A percentile compares a stretch with the other conserved stretches of the same genome.
phyloP scores from a whole-genome alignment of 148 eudicot species.

The Fagopyrum esculentum region DNA sequence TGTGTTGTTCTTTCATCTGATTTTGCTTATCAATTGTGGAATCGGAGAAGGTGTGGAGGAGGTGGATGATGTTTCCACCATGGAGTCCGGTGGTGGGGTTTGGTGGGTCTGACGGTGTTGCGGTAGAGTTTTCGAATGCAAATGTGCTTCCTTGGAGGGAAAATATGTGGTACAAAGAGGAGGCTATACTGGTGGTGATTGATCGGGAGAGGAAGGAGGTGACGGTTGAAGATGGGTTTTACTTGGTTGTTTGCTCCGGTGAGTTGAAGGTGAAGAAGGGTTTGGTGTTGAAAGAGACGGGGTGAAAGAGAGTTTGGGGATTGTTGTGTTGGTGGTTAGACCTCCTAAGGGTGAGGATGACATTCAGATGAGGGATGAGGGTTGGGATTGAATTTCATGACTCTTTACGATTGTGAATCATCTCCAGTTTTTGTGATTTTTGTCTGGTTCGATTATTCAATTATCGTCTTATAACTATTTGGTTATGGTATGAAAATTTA shows the following conservation, averaged over 20 bases:
- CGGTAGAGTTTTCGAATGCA: slow-evolving; percentile 46
- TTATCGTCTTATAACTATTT: no score
- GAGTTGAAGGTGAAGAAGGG: slow-evolving; percentile 35
- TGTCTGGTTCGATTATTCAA: no score
- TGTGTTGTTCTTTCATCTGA: no score
- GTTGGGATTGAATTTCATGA: slow-evolving; percentile 49
- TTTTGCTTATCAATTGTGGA: slow-evolving; percentile 22
- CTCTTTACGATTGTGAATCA: no score
- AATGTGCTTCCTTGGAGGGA: slow-evolving; percentile 70
- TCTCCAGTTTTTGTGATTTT: neutral
- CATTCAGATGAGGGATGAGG: slow-evolving; percentile 49
- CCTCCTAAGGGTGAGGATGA: slow-evolving; percentile 67
- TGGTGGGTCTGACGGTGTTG: slow-evolving; percentile 42
- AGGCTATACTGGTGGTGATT: no score
- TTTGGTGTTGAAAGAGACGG: slow-evolving; percentile 42
- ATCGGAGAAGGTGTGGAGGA: slow-evolving; percentile 59
- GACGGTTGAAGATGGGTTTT: no score
- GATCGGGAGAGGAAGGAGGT: no score
- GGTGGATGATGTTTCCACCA: slow-evolving; percentile 83
- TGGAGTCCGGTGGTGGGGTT: slow-evolving; percentile 63
- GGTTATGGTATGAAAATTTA: no score
- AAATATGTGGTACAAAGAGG: slow-evolving; percentile 4
- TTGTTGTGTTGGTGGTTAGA: slow-evolving; percentile 76
- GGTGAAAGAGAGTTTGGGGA: slow-evolving; percentile 56
- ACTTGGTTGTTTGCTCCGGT: no score